Evolutionary conservation across 192 early-diverging fungal genomes (phyloP).

Genomic region (Gryganskiella cystojenkinii): DNA sequence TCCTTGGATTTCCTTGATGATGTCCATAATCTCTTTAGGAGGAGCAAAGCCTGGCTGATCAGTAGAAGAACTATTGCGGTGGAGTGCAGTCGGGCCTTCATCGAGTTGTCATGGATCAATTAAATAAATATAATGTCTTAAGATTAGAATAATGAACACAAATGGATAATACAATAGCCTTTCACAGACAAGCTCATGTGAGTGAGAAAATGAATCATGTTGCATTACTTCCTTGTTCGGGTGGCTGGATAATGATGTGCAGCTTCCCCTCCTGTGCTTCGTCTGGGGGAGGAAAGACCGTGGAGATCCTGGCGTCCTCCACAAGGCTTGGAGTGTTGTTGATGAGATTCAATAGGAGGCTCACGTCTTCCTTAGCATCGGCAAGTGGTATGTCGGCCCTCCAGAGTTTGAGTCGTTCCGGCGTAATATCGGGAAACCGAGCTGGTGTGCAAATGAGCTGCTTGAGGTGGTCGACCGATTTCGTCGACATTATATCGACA

Average conservation of each 20-base stretch:
- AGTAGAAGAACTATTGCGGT: background rate
- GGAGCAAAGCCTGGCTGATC: background rate
- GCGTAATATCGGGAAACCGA: background rate
- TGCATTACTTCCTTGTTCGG: slow-evolving; percentile 8
- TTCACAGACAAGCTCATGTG: too few species aligned
- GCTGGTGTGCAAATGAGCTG: background rate
- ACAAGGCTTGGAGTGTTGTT: background rate
- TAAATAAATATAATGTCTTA: background rate
- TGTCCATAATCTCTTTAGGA: slow-evolving; percentile 7
- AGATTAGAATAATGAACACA: background rate
- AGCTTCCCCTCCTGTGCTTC: background rate
- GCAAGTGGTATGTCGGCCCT: background rate
- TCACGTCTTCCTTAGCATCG: background rate
- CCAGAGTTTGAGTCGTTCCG: background rate
- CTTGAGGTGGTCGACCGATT: background rate
- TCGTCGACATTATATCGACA: background rate
- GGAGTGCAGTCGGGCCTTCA: background rate
- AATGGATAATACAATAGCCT: background rate
- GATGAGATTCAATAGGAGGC: background rate
- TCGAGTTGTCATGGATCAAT: background rate
- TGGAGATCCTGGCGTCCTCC: background rate
- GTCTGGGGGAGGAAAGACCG: slow-evolving; percentile 9
- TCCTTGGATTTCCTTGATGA: slow-evolving; percentile 14
- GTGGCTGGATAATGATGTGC: slow-evolving; percentile 13
- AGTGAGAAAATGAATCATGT: background rate